phyloP scores from a whole-genome alignment of 2,329 filamentous ascomycete genomes.

The Pezizomycotina sp. region DNA sequence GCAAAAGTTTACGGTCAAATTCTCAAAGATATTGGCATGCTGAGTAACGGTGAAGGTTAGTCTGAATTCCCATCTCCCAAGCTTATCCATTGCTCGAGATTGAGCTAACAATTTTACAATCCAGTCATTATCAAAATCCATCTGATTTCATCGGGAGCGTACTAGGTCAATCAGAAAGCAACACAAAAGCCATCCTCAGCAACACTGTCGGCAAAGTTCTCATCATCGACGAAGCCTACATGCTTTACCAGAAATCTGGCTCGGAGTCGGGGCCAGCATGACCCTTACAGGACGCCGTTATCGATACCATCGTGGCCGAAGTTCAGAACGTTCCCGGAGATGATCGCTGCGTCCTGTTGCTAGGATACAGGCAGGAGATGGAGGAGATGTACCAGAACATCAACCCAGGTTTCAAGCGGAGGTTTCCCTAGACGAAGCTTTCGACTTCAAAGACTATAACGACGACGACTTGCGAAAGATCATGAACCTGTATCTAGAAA shows the following conservation, averaged over 20 bases:
- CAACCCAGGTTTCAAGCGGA: slow-evolving; percentile 50
- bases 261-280: slow-evolving; percentile 30
- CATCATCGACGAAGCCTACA: slow-evolving; percentile 67
- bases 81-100: neutral
- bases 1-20: slow-evolving; percentile 57
- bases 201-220: slow-evolving; percentile 55
- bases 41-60: slow-evolving; percentile 51
- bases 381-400: slow-evolving; percentile 55
- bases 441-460: slow-evolving; percentile 52
- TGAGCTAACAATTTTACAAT: slow-evolving; percentile 18
- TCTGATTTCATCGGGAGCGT: slow-evolving; percentile 51
- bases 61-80: slow-evolving; percentile 4
- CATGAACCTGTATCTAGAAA: slow-evolving; percentile 45
- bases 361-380: slow-evolving; percentile 57
- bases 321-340: slow-evolving; percentile 54
- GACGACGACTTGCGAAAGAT: slow-evolving; percentile 43
- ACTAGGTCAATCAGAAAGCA: slow-evolving; percentile 51
- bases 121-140: slow-evolving; percentile 51
- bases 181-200: slow-evolving; percentile 55
- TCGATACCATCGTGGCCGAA: slow-evolving; percentile 59
- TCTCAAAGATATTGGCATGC: slow-evolving; percentile 47
- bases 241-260: slow-evolving; percentile 33
- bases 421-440: slow-evolving; percentile 50
- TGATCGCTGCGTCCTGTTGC: slow-evolving; percentile 53
- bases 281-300: slow-evolving; percentile 46